Evolutionary conservation across 371 early-diverging fungal species (phyloP), one percentile per base, ranked within the genome.

Genomic region (Mucor circinelloides): DNA sequence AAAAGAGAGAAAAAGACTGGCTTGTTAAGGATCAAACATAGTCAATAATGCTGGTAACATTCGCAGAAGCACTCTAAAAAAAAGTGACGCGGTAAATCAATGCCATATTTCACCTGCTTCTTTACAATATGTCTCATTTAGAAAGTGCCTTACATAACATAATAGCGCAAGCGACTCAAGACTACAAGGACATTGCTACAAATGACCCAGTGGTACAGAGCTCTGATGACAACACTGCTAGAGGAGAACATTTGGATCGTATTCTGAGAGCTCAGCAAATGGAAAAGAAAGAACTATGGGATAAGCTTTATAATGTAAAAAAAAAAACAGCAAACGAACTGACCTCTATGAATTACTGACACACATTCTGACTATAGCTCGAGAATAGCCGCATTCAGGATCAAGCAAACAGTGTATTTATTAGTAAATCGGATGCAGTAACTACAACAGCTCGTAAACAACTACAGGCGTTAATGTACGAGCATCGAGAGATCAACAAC

Each of bases 141-240:
- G 34, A 64, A 56, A 38, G 27, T 34, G 31, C 60, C 72, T 15
- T 66, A 68, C 44, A 44, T 38, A 27, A 19, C 3, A 46, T 82
- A 15, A 74, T 82, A 69, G 31, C 42, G 36, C 67, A 74, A 31
- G 75, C 82, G 48, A 77, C 78, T n/a, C 25, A 66, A n/a, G 74
- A 77, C 23, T 82, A 77, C 64, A 69, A 67, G 19, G 42, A 58
- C 1, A 60, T 64, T 4, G 67, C 73, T 0, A 67, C 54, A n/a
- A 58, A 44, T 10, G 82, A 79, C 23, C 71, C 67, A 3, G 27
- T 40, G 6, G 50, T 71, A 2, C 5, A 48, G n/a, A 75, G 73
- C 34, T 25, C n/a, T 13, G 74, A 73, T n/a, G 78, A 79, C 21
- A 74, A 65, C 7, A 72, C 78, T 12, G 17, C 44, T 5, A 64